Percentiles rank a stretch among this genome's conserved stretches.
Evolutionary conservation across 106 monocot genomes (phyloP).

Genomic region (Triglochin maritima): DNA sequence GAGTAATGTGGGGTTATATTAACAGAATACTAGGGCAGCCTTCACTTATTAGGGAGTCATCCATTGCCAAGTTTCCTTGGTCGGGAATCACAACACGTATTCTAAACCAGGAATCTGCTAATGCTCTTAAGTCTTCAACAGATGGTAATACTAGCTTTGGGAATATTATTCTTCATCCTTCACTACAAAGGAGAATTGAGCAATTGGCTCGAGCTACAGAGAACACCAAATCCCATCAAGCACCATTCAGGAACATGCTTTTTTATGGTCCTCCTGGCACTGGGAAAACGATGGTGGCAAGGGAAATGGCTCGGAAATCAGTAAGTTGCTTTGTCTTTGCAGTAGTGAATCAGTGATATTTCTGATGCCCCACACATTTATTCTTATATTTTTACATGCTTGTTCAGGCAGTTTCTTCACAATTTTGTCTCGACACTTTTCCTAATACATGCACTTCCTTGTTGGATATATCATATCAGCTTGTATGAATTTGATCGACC

Average conservation of each 20-base stretch:
- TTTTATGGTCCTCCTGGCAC: constrained; percentile 97
- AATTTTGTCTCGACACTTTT: no score
- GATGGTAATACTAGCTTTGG: constrained; percentile 35
- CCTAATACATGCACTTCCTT: no score
- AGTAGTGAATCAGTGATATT: no score
- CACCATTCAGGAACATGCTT: constrained; percentile 95
- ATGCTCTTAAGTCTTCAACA: constrained; percentile 8
- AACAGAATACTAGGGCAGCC: constrained; percentile 90
- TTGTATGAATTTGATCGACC: no score
- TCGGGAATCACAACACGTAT: constrained; percentile 35
- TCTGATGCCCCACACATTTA: no score
- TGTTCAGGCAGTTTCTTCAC: no score
- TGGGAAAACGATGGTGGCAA: constrained; percentile 91
- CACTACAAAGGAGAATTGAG: constrained; percentile 64
- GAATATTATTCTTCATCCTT: constrained; percentile 79
- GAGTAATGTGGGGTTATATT: constrained; percentile 83
- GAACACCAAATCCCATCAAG: constrained; percentile 87
- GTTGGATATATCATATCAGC: no score
- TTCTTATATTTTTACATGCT: no score
- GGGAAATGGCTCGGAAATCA: constrained; percentile 87
- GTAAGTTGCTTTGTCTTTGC: constrained; percentile 23
- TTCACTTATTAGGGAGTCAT: constrained; percentile 89
- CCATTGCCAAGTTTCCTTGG: constrained; percentile 78
- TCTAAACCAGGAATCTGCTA: constrained; percentile 13
- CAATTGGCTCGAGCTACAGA: constrained; percentile 79